A percentile compares a stretch with the other conserved stretches of the same genome.
Evolutionary conservation across 306 rosid species (phyloP).

Genomic region (Luffa acutangula): DNA sequence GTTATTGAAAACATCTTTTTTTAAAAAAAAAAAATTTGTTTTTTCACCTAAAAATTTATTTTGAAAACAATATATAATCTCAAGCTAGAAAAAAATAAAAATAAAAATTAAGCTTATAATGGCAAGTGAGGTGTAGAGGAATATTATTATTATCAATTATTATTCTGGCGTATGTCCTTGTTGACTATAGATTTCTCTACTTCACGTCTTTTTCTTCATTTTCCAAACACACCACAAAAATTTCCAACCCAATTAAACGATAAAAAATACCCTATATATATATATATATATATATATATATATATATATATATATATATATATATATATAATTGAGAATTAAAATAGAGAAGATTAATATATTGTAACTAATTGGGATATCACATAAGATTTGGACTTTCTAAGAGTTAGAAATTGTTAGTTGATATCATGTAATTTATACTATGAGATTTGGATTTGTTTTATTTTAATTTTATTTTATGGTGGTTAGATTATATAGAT

Average conservation of each 20-base stretch:
- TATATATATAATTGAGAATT: neutral
- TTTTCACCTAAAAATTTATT: neutral
- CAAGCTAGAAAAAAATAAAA: neutral
- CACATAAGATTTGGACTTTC: neutral
- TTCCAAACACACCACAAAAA: neutral
- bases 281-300: too few species aligned
- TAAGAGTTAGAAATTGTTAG: neutral
- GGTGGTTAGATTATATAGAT: too few species aligned
- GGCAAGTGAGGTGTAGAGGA: constrained; percentile 1
- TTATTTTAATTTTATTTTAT: neutral
- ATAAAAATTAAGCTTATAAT: neutral
- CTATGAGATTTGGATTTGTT: neutral
- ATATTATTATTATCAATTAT: constrained; percentile 6
- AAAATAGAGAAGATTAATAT: neutral
- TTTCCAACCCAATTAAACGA: neutral
- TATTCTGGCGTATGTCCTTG: neutral
- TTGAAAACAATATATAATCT: neutral
- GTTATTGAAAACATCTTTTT: neutral
- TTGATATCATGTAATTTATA: neutral
- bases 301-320: too few species aligned
- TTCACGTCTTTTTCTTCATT: neutral
- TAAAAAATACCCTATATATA: neutral
- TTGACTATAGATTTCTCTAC: neutral
- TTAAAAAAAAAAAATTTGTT: too few species aligned
- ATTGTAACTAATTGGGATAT: neutral